Base-by-base conservation (phyloP, 1,284 basidiomycete species). In the Porodaedalea pini region DNA sequence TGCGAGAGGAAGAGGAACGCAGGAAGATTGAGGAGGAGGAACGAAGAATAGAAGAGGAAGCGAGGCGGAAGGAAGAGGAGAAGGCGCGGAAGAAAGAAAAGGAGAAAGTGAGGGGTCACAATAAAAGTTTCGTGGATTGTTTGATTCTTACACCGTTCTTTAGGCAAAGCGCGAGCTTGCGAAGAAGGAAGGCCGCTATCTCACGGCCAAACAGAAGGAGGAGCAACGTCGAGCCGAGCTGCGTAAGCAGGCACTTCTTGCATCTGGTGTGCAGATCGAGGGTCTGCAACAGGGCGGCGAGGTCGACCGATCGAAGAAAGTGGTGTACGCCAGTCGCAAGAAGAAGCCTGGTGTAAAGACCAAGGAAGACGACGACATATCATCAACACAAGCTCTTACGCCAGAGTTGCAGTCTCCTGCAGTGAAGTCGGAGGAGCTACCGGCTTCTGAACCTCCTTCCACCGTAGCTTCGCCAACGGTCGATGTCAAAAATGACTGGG, bases 121-220 rank as follows among this genome's bases (percentile, higher is more conserved):
- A n/a, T n/a, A n/a, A n/a, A n/a, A n/a, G n/a, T n/a, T n/a, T n/a
- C n/a, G n/a, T n/a, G 51, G 57, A 17, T 56, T 41, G 49, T 54
- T 34, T 49, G 49, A 41, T 49, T 34, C 21, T 58, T 19, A 51
- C 32, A 2, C 44, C 45, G 23, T 51, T 57, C 51, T 63, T 48
- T 55, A 93, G 91, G 86, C 82, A 43, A 94, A 94, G 72, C 82
- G 82, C 52, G 92, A 94, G 66, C 68, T 88, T 45, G 85, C 90
- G 21, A 92, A 90, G 78, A 94, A 94, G 69, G 94, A 97, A 72
- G 94, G 94, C 32, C 83, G 89, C 55, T 75, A 94, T 31, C 79
- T 98, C 47, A 97, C 94, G 4, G 92, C 94, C 69, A 98, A 97
- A 74, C 95, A 99, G 71, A 98, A 95, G 74, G 91, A 93, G 67